Evolutionary conservation across 805 yeast species (phyloP), one percentile per base, ranked within the genome.

Genomic region (Kodamaea neixiangensis): DNA sequence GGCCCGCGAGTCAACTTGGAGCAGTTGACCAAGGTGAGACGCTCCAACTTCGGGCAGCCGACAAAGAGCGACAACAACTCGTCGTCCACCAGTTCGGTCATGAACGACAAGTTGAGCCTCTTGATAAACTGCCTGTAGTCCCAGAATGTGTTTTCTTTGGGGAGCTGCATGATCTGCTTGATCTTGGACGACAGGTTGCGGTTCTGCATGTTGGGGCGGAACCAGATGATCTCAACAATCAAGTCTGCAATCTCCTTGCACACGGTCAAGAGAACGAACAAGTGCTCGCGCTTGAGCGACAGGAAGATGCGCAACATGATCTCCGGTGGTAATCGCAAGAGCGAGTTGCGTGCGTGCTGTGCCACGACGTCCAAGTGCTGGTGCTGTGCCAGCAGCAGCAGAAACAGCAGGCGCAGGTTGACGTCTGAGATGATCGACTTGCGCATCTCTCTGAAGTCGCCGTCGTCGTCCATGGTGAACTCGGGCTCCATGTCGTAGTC

Each of bases 11-110:
- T 69, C 20, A 93, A 68, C 51, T 79, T 76, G 18, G 82, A 75
- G 67, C 97, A 92, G 61, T 87, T 87, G 9, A 91, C 91, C 44
- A 93, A 73, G 0, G 97, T 89, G 47, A 94, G 76, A 56, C 98
- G 78, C 68, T 93, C 97, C 59, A 94, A 72, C 59, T 87, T 85
- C 5, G 78, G 76, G 62, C 96, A 89, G 2, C 87, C 87, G 35
- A 78, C 73, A 62, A 89, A 84, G 44, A 80, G 68, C 15, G 71
- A 60, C 50, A 93, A 71, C 50, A 84, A 79, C 5, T 77, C 77
- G 68, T 90, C 93, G 48, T 80, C 81, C 33, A 90, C 84, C 46
- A 77, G 64, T 50, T 78, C 81, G 5, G 91, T 85, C 58, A 91
- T 86, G 59, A 85, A 80, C 3, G 92, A 83, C 47, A 93, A 72